Evolutionary conservation across 2,329 filamentous ascomycete genomes (phyloP).

Genomic region (Diaporthe ilicicola): DNA sequence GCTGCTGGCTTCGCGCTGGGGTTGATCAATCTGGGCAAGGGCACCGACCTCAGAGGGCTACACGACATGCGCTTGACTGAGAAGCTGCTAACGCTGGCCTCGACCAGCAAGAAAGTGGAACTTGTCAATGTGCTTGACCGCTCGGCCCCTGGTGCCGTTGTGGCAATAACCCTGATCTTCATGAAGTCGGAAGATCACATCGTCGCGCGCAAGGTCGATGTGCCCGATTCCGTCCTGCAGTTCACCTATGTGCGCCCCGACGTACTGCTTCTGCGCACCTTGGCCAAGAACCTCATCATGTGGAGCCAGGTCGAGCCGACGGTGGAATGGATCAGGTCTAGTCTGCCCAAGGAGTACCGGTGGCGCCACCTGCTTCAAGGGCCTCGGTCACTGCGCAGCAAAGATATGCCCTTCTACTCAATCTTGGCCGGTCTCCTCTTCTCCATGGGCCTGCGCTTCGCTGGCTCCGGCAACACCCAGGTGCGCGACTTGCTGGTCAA

Average conservation of each 20-base stretch:
- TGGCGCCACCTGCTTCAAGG: slow-evolving; percentile 66
- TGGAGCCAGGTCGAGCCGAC: slow-evolving; percentile 84
- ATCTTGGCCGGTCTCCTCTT: slow-evolving; percentile 91
- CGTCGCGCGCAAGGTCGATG: slow-evolving; percentile 89
- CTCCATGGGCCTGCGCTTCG: slow-evolving; percentile 76
- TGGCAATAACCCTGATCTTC: slow-evolving; percentile 90
- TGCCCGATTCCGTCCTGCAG: slow-evolving; percentile 88
- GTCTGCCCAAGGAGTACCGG: slow-evolving; percentile 76
- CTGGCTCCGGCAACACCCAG: slow-evolving; percentile 73
- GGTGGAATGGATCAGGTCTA: slow-evolving; percentile 77
- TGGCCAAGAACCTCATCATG: slow-evolving; percentile 90
- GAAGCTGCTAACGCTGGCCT: slow-evolving; percentile 83
- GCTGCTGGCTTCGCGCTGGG: slow-evolving; percentile 94
- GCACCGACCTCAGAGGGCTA: slow-evolving; percentile 84
- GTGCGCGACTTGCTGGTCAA: slow-evolving; percentile 84
- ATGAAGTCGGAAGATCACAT: slow-evolving; percentile 94
- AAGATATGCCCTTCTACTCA: slow-evolving; percentile 91
- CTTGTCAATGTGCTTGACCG: slow-evolving; percentile 93
- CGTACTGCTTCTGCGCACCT: slow-evolving; percentile 86
- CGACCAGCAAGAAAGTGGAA: slow-evolving; percentile 89
- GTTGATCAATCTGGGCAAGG: slow-evolving; percentile 93
- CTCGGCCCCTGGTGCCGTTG: slow-evolving; percentile 89
- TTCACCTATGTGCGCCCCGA: slow-evolving; percentile 97
- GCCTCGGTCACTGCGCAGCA: slow-evolving; percentile 73
- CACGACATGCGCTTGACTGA: slow-evolving; percentile 95